A percentile compares a stretch with the other conserved stretches of the same genome.
phyloP scores from a whole-genome alignment of 2,329 filamentous ascomycete species.

The Rutstroemia sydowiana region DNA sequence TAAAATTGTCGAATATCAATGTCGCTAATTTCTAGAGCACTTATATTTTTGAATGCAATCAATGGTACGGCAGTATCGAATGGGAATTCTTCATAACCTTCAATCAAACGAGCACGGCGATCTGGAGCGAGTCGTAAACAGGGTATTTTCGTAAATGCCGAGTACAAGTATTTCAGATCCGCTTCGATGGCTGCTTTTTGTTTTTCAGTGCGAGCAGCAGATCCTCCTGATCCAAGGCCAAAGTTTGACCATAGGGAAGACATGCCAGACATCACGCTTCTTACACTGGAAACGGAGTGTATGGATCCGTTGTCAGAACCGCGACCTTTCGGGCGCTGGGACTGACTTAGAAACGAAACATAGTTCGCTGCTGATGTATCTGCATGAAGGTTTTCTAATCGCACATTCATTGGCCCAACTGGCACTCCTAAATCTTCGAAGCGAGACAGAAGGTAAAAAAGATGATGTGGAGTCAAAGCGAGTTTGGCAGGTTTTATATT shows the following conservation, averaged over 20 bases:
- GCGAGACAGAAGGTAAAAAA: constrained; percentile 91
- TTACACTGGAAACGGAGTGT: constrained; percentile 90
- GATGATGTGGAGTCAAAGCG: constrained; percentile 87
- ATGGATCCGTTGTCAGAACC: constrained; percentile 83
- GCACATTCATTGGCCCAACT: constrained; percentile 93
- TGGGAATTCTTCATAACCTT: constrained; percentile 93
- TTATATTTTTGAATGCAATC: constrained; percentile 95
- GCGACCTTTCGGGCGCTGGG: constrained; percentile 70
- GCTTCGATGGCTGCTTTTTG: constrained; percentile 79
- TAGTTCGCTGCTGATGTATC: constrained; percentile 83
- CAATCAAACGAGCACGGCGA: constrained; percentile 81
- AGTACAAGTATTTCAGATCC: constrained; percentile 94
- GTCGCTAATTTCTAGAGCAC: constrained; percentile 86
- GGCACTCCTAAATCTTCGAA: constrained; percentile 89
- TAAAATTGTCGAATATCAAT: constrained; percentile 96
- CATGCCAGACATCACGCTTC: constrained; percentile 97
- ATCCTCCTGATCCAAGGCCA: constrained; percentile 71
- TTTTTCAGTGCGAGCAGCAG: constrained; percentile 76
- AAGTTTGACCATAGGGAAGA: constrained; percentile 87
- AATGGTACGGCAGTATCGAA: constrained; percentile 95
- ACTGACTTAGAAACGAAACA: constrained; percentile 86
- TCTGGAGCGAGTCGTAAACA: constrained; percentile 87
- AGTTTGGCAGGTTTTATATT: constrained; percentile 84
- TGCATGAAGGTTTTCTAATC: constrained; percentile 88
- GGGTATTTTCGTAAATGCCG: constrained; percentile 96